phyloP scores from a whole-genome alignment of 2,329 filamentous ascomycete genomes.

The Hypoxylon sp. region DNA sequence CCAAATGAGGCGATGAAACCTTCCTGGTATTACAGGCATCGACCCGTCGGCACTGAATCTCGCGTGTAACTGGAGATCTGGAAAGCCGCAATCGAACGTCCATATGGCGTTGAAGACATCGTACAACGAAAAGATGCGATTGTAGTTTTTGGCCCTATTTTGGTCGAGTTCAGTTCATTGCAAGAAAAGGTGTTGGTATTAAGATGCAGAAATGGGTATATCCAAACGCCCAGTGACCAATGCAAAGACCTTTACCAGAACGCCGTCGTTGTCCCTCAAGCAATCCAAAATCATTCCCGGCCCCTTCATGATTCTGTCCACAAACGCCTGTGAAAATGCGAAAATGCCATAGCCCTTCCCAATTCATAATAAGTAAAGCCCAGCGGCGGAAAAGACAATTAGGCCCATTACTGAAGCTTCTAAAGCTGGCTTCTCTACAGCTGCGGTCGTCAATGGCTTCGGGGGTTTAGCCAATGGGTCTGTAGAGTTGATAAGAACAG shows the following conservation, averaged over 20 bases:
- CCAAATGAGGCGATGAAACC: background rate
- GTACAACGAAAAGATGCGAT: constrained; percentile 8
- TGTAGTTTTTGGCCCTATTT: background rate
- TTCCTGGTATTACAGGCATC: background rate
- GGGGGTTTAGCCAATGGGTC: constrained; percentile 36
- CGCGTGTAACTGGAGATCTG: constrained; percentile 2
- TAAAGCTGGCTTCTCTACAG: constrained; percentile 47
- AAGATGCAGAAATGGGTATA: constrained; percentile 42
- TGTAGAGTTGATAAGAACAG: constrained; percentile 44
- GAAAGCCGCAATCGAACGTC: background rate
- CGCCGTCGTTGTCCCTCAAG: constrained; percentile 23
- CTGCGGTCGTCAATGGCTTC: constrained; percentile 41
- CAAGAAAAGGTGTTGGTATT: constrained; percentile 24
- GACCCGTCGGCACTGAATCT: constrained; percentile 1
- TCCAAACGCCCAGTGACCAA: constrained; percentile 26
- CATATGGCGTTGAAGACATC: too few species aligned
- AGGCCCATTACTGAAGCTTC: constrained; percentile 52
- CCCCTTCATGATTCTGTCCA: constrained; percentile 23
- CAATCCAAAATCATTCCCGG: constrained; percentile 28
- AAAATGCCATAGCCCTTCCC: constrained; percentile 19
- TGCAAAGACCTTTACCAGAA: constrained; percentile 34
- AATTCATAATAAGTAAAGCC: constrained; percentile 50
- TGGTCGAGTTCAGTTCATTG: constrained; percentile 4
- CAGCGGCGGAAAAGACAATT: constrained; percentile 51
- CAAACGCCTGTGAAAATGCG: constrained; percentile 47